Evolutionary conservation across 768 basidiomycete species (phyloP).

Genomic region (Macrolepiota dolichaula): DNA sequence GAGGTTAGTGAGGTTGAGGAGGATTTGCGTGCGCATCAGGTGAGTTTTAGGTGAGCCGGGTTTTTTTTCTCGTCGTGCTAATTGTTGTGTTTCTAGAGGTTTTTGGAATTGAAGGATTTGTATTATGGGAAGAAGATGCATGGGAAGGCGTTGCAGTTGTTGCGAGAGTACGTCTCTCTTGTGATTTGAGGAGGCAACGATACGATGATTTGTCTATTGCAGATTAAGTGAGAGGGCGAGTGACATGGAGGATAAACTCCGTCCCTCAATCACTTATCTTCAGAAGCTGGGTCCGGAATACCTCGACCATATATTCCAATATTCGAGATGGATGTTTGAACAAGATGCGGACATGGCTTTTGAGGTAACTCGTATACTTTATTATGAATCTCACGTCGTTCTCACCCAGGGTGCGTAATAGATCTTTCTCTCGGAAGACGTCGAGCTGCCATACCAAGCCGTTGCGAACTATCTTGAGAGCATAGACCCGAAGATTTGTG

Average conservation of each 20-base stretch:
- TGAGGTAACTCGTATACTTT: slow-evolving; percentile 42
- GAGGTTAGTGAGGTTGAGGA: slow-evolving; percentile 83
- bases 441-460: slow-evolving; percentile 75
- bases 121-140: slow-evolving; percentile 98
- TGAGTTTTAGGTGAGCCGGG: slow-evolving; percentile 27
- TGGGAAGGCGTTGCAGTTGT: slow-evolving; percentile 73
- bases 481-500: slow-evolving; percentile 65
- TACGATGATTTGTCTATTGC: background rate
- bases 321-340: slow-evolving; percentile 84
- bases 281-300: slow-evolving; percentile 87
- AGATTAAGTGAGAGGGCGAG: slow-evolving; percentile 80
- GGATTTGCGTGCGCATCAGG: slow-evolving; percentile 75
- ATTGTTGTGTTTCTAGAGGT: slow-evolving; percentile 58
- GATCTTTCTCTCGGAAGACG: slow-evolving; percentile 96
- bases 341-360: slow-evolving; percentile 71
- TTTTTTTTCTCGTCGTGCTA: slow-evolving; percentile 7
- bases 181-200: background rate
- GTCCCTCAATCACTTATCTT: slow-evolving; percentile 84
- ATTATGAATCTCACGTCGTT: background rate
- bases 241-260: slow-evolving; percentile 75
- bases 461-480: slow-evolving; percentile 79
- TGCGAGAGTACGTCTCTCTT: slow-evolving; percentile 68
- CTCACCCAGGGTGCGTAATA: slow-evolving; percentile 24
- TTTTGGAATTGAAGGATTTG: slow-evolving; percentile 82
- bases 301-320: slow-evolving; percentile 75